Percentiles rank a stretch among this genome's conserved stretches.
These are phyloP conservation scores for Russula abietina DNA, from an alignment of 768 basidiomycete genomes.

Conservation along the genomic window DNA sequence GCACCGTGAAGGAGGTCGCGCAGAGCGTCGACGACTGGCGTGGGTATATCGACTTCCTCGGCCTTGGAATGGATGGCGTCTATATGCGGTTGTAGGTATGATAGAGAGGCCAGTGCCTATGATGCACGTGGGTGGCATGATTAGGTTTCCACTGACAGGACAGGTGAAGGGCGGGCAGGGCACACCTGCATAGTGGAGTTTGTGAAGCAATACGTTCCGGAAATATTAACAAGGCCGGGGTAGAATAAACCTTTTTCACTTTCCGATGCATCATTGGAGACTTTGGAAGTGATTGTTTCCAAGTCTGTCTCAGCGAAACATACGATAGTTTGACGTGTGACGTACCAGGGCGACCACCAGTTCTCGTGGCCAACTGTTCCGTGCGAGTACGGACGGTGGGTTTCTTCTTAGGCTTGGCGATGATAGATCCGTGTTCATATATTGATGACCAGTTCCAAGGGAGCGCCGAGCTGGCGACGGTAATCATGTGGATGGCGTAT, in stretches of 20 bases:
- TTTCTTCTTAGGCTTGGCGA: constrained; percentile 45
- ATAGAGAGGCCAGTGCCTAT: constrained; percentile 87
- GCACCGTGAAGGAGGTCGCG: constrained; percentile 62
- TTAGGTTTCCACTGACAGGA: background rate
- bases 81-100: constrained; percentile 76
- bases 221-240: constrained; percentile 91
- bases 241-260: constrained; percentile 46
- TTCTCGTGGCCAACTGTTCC: constrained; percentile 48
- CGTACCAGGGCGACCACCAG: constrained; percentile 32
- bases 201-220: constrained; percentile 96
- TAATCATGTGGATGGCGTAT: constrained; percentile 48
- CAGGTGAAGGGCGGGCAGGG: constrained; percentile 5
- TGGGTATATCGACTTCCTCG: constrained; percentile 71
- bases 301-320: background rate
- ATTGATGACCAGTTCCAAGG: constrained; percentile 55
- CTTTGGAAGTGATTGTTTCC: background rate
- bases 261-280: background rate
- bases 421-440: constrained; percentile 16
- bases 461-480: constrained; percentile 46
- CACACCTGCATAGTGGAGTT: constrained; percentile 87
- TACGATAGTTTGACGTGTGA: background rate
- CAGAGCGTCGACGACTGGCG: constrained; percentile 81
- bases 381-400: constrained; percentile 42
- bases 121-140: constrained; percentile 15
- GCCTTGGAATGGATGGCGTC: constrained; percentile 70